Base-by-base conservation (phyloP, 2,329 filamentous ascomycete genomes). In the Ampelomyces quisqualis region DNA sequence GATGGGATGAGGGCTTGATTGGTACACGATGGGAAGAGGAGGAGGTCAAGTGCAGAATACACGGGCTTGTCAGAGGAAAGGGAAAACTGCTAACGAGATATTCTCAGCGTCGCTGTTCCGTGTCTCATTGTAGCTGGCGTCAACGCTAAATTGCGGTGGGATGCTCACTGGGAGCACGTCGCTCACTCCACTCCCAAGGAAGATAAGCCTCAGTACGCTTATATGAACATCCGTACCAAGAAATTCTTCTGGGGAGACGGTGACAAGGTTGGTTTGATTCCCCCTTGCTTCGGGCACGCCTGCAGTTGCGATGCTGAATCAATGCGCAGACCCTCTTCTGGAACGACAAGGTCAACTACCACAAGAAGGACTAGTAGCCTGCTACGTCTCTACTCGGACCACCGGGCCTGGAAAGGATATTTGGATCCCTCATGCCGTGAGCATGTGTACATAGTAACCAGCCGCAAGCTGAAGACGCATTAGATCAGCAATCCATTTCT, bases 151-250 rank as follows among this genome's bases (percentile, higher is more conserved):
- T 83, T 84, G 67, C 83, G 95, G 51, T 98, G 90, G 89, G 84
- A 81, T 64, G 88, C 94, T 77, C 93, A 98, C 75, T 97, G 91
- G 91, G 88, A 94, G 75, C 93, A 98, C 80, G 89, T 86, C 82
- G 75, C 72, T 38, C 91, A 97, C 76, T 75, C 88, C 72, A 40
- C 49, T 37, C 87, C 93, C 55, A 78, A 91, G 58, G 89, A 95
- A 78, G 93, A 98, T 77, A 86, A 88, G 67, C 75, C 80, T 64
- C 88, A 97, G 78, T 98, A 97, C 75, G 77, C 90, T 46, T 98
- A 95, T 83, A 88, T 95, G 82, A 98, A 98, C 80, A 87, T 98
- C 72, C 87, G 93, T 70, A 81, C 82, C 71, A 96, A 93, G 85
- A 96, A 95, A 82, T 98, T 75, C 79, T 84, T 82, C 66, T 98